Base-by-base conservation (phyloP, 352 stramenopile genomes). In the Thalassiosira ordinaria region DNA sequence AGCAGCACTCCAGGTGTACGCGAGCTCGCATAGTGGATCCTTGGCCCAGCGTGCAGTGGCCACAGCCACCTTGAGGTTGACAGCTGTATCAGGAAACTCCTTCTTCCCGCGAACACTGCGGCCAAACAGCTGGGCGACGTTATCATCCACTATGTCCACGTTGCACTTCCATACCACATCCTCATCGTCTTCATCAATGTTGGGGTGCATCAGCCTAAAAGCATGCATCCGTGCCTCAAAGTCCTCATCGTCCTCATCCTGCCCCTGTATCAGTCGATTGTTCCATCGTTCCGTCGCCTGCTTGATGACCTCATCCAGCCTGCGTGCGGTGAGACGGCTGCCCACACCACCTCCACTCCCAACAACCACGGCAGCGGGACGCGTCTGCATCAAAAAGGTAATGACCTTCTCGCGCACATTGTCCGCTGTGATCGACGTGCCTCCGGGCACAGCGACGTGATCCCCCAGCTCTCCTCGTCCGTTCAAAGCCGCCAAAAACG, bases 221-320 rank as follows among this genome's bases (percentile, higher is more conserved):
- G 60, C 69, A 16, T 84, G 37, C 39, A 88, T 87, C 26, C 85
- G 60, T 2, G 71, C 53, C 69, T 91, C 74, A 74, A 89, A 92
- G 51, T 92, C 87, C 67, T 94, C 89, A 47, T 95, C 91, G 65
- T 95, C 91, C 71, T 95, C 87, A 51, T 95, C 90, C 68, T 94
- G 86, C 0, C 87, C 88, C 73, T 92, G 85, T 52, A 92, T 90
- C 3, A 89, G 61, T 56, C 85, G 73, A 46, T 91, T 91, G 47
- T 89, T 91, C 88, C 87, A 94, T 8, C 80, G 82, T 20, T 92
- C 72, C 5, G 84, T 88, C n/a, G 89, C 89, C 60, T 91, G 76
- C 1, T 78, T 68, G 18, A 92, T 75, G 6, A 94, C 35, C 52
- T 92, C 89, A 59, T 74, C 84, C 46, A 94, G 64, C 47, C 86